These are phyloP conservation scores for Royoungia palumana DNA, from an alignment of 768 basidiomycete genomes.

Conservation along the genomic window DNA sequence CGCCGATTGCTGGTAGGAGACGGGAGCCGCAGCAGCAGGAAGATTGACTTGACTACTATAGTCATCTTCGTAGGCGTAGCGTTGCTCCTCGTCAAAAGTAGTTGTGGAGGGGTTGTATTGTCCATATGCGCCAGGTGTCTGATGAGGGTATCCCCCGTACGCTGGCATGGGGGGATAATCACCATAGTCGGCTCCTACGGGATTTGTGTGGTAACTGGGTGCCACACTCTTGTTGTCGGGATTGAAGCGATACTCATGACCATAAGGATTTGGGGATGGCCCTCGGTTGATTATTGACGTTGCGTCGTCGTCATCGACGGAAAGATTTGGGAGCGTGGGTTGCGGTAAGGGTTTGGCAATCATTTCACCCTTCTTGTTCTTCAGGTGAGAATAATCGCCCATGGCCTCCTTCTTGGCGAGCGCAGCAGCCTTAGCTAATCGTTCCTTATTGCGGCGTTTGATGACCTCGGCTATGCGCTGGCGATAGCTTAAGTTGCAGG, in stretches of 20 bases:
- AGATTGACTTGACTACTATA: conserved; percentile 64
- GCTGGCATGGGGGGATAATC: conserved; percentile 74
- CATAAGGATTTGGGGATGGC: conserved; percentile 51
- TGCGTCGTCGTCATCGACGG: conserved; percentile 75
- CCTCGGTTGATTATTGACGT: conserved; percentile 55
- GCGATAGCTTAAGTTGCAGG: conserved; percentile 11
- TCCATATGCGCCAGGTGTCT: conserved; percentile 46
- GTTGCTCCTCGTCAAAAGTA: conserved; percentile 50
- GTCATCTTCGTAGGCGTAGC: conserved; percentile 62
- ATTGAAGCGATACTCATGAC: conserved; percentile 54
- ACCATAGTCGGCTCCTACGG: conserved; percentile 40
- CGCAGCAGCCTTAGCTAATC: conserved; percentile 74
- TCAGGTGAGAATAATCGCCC: conserved; percentile 87
- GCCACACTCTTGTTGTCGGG: conserved; percentile 45
- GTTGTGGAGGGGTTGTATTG: conserved; percentile 60
- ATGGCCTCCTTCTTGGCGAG: conserved; percentile 88
- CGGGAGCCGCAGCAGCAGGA: conserved; percentile 54
- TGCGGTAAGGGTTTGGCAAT: conserved; percentile 81
- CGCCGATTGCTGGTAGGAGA: conserved; percentile 41
- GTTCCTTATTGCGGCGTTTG: conserved; percentile 85
- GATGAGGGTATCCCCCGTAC: conserved; percentile 61
- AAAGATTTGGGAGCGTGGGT: conserved; percentile 90
- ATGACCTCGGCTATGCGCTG: conserved; percentile 92
- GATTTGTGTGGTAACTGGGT: conserved; percentile 34
- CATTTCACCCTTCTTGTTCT: conserved; percentile 88